Conservation (phyloP, 495 filamentous ascomycete genomes). For the Cairneyella variabilis region DNA sequence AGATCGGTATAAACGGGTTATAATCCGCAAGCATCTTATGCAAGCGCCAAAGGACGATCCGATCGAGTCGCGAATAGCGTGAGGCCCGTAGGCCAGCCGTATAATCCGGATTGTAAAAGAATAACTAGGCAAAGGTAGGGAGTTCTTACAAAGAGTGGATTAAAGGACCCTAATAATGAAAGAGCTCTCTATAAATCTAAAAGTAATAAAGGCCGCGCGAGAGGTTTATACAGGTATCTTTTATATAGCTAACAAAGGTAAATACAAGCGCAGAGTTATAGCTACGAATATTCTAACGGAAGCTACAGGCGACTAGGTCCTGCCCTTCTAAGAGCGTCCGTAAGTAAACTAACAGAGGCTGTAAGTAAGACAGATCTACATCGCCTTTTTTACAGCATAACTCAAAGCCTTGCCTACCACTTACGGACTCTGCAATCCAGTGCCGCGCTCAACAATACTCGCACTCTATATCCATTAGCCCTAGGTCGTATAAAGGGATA, state of each 20-base stretch:
- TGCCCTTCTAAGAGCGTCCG: neutral
- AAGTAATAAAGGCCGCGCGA: neutral
- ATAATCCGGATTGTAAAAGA: neutral
- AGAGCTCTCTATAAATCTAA: neutral
- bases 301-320: neutral
- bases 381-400: neutral
- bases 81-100: neutral
- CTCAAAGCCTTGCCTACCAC: neutral
- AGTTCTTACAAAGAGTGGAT: neutral
- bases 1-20: constrained; percentile 11
- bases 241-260: neutral
- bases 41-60: neutral
- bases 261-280: neutral
- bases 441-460: neutral
- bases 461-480: neutral
- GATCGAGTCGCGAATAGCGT: neutral
- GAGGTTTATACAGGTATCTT: neutral
- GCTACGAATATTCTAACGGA: neutral
- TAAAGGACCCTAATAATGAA: neutral
- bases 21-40: neutral
- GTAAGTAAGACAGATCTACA: neutral
- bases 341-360: neutral
- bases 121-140: neutral
- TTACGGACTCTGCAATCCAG: neutral
- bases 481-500: neutral